Evolutionary conservation across 441 rosid species (phyloP), one percentile per base, ranked within the genome.

Genomic region (Heliophila coronopifolia): DNA sequence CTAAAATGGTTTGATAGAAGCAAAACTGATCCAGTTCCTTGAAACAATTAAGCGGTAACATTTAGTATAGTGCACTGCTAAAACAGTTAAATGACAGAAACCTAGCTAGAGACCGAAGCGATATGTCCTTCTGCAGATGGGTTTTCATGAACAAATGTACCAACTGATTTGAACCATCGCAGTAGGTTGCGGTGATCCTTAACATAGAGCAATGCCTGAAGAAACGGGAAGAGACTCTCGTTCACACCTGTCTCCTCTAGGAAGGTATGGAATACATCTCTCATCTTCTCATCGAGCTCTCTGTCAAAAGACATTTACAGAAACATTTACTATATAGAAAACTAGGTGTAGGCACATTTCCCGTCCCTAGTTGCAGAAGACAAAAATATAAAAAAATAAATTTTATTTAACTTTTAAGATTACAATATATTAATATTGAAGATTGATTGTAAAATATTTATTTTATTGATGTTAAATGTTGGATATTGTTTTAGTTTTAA

Each of bases 201-300:
- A 24, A 86, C 95, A 35, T 86, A 90, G 2, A 90, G 73, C 94
- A 94, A 90, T 1, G 97, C 91, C 55, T 79, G 97, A 60, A 90
- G 89, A 71, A 86, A 90, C 23, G 69, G 80, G 63, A 90, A 90
- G 31, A 83, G 88, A 61, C 60, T 54, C 70, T 81, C 86, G 31
- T 83, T 70, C 61, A 89, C 77, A 31, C 97, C 95, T 34, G 91
- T 72, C 24, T 85, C 91, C 17, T 81, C 90, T 35, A 89, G 68
- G 65, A 63, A 86, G 36, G 61, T 55, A 69, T 86, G 91, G 61
- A 89, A 61, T 20, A 65, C 79, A 39, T 89, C 95, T 55, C 91
- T 78, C 83, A 81, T 76, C 58, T 66, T 67, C 50, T 81, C 88
- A 56, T 81, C 81, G 34, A 86, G 67, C 43, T 86, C 81, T 59